These are phyloP conservation scores for Eucalyptus sideroxylon DNA, from an alignment of 345 rosid genomes.

Conservation along the genomic window DNA sequence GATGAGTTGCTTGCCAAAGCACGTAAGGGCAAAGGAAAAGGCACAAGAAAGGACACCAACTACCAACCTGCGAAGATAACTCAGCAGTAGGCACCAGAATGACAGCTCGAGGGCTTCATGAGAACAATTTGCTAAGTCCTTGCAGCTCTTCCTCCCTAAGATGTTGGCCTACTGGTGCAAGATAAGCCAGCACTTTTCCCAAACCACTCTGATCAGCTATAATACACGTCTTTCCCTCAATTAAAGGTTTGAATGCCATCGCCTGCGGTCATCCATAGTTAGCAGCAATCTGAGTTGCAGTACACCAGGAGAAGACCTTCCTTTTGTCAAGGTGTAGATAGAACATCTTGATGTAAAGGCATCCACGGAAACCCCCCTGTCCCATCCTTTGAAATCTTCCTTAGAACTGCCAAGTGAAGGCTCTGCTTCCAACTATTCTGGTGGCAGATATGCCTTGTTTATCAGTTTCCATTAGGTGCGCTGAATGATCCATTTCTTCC, in stretches of 20 bases:
- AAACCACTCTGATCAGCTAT: conserved; percentile 96
- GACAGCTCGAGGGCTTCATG: too few relatives aligned
- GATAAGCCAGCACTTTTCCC: conserved; percentile 90
- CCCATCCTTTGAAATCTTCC: conserved; percentile 32
- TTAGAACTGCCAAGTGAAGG: conserved; percentile 15
- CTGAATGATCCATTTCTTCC: background rate
- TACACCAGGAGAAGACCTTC: background rate
- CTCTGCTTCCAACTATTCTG: conserved; percentile 1
- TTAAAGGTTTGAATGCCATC: conserved; percentile 62
- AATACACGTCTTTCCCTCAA: conserved; percentile 64
- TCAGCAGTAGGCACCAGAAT: too few relatives aligned
- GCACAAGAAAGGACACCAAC: too few relatives aligned
- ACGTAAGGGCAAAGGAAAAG: too few relatives aligned
- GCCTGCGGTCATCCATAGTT: conserved; percentile 33
- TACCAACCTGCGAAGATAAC: too few relatives aligned
- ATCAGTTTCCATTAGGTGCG: background rate
- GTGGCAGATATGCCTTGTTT: conserved; percentile 1
- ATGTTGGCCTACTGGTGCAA: conserved; percentile 16
- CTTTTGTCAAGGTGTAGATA: background rate
- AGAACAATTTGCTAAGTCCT: too few relatives aligned
- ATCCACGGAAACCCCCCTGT: conserved; percentile 11
- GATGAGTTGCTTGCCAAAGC: too few relatives aligned
- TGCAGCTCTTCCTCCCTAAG: too few relatives aligned
- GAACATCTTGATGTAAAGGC: background rate
- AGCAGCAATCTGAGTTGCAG: background rate